These are phyloP conservation scores for Dendryphion nanum DNA, from an alignment of 2,329 filamentous ascomycete species.

Conservation along the genomic window DNA sequence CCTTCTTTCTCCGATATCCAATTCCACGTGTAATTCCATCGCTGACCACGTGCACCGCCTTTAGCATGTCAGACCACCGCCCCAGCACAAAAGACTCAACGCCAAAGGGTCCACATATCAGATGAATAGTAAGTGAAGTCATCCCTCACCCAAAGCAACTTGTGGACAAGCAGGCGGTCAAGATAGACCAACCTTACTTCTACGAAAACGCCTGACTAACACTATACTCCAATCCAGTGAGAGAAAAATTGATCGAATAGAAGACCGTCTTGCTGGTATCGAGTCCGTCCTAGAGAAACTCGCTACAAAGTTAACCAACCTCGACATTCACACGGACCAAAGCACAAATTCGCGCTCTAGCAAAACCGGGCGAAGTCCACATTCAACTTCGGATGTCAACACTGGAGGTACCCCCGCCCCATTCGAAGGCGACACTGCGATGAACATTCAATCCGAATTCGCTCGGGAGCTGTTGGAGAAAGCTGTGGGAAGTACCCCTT, in stretches of 20 bases:
- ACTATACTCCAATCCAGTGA: too few species aligned
- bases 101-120: slow-evolving; percentile 36
- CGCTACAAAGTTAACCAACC: slow-evolving; percentile 25
- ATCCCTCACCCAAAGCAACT: too few species aligned
- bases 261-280: slow-evolving; percentile 50
- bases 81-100: slow-evolving; percentile 28
- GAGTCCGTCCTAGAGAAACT: slow-evolving; percentile 43
- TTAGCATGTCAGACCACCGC: slow-evolving; percentile 35
- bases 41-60: too few species aligned
- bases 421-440: slow-evolving; percentile 52
- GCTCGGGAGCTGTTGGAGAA: slow-evolving; percentile 45
- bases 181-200: too few species aligned
- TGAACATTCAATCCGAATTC: slow-evolving; percentile 49
- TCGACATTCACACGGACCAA: slow-evolving; percentile 22
- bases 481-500: slow-evolving; percentile 36
- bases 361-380: slow-evolving; percentile 12
- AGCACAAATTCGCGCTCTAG: slow-evolving; percentile 26
- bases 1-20: too few species aligned
- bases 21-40: too few species aligned
- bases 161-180: too few species aligned
- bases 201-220: background rate
- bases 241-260: slow-evolving; percentile 54
- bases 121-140: slow-evolving; percentile 36
- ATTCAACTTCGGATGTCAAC: slow-evolving; percentile 19
- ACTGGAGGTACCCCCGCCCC: slow-evolving; percentile 24